Evolutionary conservation across 2,329 filamentous ascomycete species (phyloP).

Genomic region (Neurospora sp.): DNA sequence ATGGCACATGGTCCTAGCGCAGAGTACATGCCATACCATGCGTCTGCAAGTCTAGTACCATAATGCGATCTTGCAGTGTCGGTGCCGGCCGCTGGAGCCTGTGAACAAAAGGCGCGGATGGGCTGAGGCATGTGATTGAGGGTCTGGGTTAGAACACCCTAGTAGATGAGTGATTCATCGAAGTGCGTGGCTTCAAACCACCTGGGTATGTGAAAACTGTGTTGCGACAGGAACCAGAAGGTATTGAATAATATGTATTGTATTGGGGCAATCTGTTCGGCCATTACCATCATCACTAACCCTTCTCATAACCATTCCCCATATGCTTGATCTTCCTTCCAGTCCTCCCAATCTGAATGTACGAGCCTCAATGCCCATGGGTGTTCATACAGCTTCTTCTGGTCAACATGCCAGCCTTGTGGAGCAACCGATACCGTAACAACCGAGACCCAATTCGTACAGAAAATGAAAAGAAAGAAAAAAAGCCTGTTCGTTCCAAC

Average conservation of each 20-base stretch:
- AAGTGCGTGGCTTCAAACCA: neutral
- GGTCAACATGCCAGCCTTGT: neutral
- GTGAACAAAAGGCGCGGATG: neutral
- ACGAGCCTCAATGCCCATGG: neutral
- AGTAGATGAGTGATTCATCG: neutral
- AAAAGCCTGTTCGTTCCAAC: neutral
- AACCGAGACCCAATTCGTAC: neutral
- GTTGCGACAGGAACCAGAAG: neutral
- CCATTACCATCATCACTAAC: neutral
- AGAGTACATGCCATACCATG: neutral
- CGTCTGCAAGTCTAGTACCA: neutral
- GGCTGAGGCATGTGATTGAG: neutral
- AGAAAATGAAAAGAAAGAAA: neutral
- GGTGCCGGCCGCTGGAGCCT: neutral
- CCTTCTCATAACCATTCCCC: neutral
- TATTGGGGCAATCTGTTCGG: neutral
- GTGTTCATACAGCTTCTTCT: neutral
- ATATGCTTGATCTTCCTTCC: neutral
- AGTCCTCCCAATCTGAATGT: neutral
- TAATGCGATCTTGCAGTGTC: neutral
- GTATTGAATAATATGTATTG: neutral
- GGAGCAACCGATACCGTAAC: neutral
- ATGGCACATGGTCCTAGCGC: neutral
- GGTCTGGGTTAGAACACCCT: neutral
- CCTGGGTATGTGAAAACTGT: neutral